These are phyloP conservation scores for Cystobasidium ongulense DNA, from an alignment of 768 basidiomycete genomes.

Conservation along the genomic window DNA sequence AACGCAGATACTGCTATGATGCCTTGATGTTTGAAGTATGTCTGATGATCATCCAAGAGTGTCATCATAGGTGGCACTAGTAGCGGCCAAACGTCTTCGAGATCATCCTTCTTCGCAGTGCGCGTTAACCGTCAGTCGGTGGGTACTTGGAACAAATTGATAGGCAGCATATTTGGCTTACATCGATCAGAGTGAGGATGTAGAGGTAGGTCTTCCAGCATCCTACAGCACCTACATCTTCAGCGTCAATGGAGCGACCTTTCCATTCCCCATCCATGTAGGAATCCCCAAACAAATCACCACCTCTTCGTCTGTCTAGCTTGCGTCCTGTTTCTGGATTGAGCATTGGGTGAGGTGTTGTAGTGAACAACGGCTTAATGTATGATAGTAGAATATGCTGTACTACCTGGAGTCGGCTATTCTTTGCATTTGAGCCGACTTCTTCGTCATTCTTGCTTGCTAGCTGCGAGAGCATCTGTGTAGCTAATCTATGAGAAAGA, in stretches of 20 bases:
- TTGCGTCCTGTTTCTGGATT: conserved; percentile 22
- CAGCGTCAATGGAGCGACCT: neutral
- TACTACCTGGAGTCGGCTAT: neutral
- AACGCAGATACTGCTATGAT: neutral
- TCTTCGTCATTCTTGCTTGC: neutral
- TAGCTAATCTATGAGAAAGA: neutral
- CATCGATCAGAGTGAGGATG: neutral
- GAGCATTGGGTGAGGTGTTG: conserved; percentile 14
- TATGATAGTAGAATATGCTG: neutral
- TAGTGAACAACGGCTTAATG: conserved; percentile 19
- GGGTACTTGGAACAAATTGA: neutral
- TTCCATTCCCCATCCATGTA: conserved; percentile 3
- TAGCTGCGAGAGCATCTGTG: neutral
- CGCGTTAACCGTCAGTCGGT: neutral
- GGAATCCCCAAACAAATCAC: conserved; percentile 14
- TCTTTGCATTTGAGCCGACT: neutral
- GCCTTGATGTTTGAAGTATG: conserved; percentile 14
- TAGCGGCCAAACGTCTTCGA: conserved; percentile 24
- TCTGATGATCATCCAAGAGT: conserved; percentile 31
- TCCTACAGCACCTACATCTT: neutral
- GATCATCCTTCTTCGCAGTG: neutral
- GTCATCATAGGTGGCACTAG: conserved; percentile 32
- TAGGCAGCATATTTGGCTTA: neutral
- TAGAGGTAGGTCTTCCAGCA: conserved; percentile 16
- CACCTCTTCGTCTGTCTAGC: conserved; percentile 5